These are phyloP conservation scores for Alliaria petiolata DNA, from an alignment of 345 rosid genomes.

Conservation along the genomic window DNA sequence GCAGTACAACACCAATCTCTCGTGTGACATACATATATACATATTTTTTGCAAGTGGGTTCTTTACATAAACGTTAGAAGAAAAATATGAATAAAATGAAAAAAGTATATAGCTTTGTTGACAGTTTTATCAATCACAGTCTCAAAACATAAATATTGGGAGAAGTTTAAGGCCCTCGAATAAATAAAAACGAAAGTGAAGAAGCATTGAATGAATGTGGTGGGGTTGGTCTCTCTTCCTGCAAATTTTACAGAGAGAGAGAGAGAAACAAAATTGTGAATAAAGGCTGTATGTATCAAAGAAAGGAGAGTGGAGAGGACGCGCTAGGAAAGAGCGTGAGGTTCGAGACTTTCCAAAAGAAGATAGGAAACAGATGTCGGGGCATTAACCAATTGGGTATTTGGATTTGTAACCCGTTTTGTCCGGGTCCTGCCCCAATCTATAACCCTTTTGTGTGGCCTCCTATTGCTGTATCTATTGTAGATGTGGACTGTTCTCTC, in stretches of 20 bases:
- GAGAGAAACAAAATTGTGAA: not conserved
- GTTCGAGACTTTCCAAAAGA: slow-evolving; percentile 21
- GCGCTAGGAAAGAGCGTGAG: slow-evolving; percentile 13
- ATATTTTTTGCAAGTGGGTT: not conserved
- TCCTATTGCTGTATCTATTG: slow-evolving; percentile 13
- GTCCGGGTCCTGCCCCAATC: slow-evolving; percentile 31
- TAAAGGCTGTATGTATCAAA: not conserved
- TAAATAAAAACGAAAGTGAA: not conserved
- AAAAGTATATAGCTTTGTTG: not conserved
- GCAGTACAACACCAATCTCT: not conserved
- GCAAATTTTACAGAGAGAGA: not conserved
- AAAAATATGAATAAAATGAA: not conserved
- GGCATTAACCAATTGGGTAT: slow-evolving; percentile 34
- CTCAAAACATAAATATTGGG: not conserved
- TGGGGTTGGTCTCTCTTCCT: slow-evolving; percentile 6
- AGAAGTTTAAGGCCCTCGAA: not conserved
- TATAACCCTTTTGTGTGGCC: not conserved
- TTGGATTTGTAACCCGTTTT: slow-evolving; percentile 33
- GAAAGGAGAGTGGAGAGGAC: not conserved
- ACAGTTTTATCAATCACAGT: slow-evolving; percentile 10
- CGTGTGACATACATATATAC: no score
- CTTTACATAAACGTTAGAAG: not conserved
- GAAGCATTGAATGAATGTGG: slow-evolving; percentile 24
- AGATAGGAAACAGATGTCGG: slow-evolving; percentile 38
- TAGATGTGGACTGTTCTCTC: slow-evolving; percentile 16